These are phyloP conservation scores for Lipomyces lipofer DNA, from an alignment of 805 yeast species.

Conservation along the genomic window DNA sequence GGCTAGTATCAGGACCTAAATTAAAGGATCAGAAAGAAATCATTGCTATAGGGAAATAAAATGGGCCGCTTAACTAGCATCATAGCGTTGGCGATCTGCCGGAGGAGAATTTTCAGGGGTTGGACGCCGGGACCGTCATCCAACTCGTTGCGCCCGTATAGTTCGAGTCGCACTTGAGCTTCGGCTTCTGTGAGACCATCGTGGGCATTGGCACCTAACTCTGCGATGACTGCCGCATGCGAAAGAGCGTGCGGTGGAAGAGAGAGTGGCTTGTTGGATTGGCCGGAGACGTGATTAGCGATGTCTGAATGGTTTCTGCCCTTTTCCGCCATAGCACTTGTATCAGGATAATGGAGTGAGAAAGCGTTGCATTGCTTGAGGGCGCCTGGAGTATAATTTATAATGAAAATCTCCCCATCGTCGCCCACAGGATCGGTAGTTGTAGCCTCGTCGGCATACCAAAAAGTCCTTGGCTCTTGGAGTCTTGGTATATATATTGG, in stretches of 20 bases:
- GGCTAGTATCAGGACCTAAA: conserved; percentile 40
- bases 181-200: conserved; percentile 12
- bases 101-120: conserved; percentile 54
- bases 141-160: conserved; percentile 58
- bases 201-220: neutral
- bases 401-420: no score
- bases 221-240: neutral
- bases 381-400: no score
- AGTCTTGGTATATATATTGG: no score
- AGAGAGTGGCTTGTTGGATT: neutral
- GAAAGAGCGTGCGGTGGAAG: neutral
- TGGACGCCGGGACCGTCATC: conserved; percentile 61
- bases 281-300: neutral
- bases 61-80: conserved; percentile 50
- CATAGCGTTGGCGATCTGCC: conserved; percentile 76
- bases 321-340: neutral
- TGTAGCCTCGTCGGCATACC: no score
- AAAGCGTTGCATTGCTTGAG: neutral
- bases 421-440: no score
- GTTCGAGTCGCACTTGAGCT: conserved; percentile 37
- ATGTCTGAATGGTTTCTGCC: no score
- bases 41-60: neutral
- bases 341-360: no score
- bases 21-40: neutral
- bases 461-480: no score